Conservation (phyloP, 768 basidiomycete species). For the Suillus weaverae region DNA sequence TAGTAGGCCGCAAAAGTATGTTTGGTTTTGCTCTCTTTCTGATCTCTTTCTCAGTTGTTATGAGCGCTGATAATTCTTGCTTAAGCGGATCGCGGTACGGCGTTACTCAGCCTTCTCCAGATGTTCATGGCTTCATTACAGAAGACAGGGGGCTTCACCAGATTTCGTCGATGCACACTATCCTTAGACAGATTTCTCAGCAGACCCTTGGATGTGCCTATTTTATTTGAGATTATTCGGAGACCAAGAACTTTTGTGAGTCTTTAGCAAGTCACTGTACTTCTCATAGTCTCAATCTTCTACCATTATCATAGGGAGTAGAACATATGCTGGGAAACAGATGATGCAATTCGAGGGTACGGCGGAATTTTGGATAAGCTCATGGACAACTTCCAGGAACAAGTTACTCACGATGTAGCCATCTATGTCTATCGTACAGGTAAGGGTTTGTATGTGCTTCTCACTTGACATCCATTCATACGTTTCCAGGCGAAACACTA, state of each 20-base stretch:
- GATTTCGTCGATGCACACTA: slow-evolving; percentile 2
- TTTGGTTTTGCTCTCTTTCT: neutral
- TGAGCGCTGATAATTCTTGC: neutral
- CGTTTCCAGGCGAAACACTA: too few species aligned
- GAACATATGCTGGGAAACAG: neutral
- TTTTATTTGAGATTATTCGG: slow-evolving; percentile 10
- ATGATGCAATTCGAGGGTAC: neutral
- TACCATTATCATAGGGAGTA: neutral
- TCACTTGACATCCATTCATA: too few species aligned
- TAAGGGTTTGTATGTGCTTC: too few species aligned
- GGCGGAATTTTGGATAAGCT: neutral
- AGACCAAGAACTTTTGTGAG: neutral
- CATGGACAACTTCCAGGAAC: neutral
- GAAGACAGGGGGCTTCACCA: neutral
- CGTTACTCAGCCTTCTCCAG: slow-evolving; percentile 5
- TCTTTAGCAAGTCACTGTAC: slow-evolving; percentile 5
- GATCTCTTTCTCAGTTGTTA: neutral
- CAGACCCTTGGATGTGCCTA: slow-evolving; percentile 7
- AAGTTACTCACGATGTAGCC: neutral
- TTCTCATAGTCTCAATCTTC: neutral
- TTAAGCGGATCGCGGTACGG: neutral
- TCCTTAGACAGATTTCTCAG: neutral
- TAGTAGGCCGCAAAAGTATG: slow-evolving; percentile 1
- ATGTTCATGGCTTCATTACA: slow-evolving; percentile 8
- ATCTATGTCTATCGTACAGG: neutral